Evolutionary conservation across 2,329 filamentous ascomycete genomes (phyloP).

Genomic region (Sclerotiophoma versabilis): DNA sequence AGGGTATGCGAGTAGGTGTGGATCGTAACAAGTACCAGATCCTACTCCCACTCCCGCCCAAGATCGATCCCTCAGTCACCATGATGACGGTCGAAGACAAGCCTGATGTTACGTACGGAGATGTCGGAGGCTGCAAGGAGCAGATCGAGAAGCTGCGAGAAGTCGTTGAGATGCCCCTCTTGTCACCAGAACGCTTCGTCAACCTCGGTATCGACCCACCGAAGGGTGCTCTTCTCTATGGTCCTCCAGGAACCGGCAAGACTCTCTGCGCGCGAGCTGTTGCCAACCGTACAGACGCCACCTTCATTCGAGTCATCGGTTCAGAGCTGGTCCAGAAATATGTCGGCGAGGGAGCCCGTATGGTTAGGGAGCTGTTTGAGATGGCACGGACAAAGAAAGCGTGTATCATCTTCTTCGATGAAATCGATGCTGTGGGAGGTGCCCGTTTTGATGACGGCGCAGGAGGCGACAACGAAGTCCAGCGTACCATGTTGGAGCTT

Average conservation of each 20-base stretch:
- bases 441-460: conserved; percentile 96
- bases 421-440: conserved; percentile 95
- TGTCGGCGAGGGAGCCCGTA: conserved; percentile 95
- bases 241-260: conserved; percentile 97
- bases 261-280: conserved; percentile 97
- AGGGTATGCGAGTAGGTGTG: conserved; percentile 98
- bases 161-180: conserved; percentile 96
- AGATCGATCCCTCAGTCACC: conserved; percentile 98
- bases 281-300: conserved; percentile 96
- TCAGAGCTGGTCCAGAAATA: conserved; percentile 99
- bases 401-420: conserved; percentile 99
- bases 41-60: conserved; percentile 90
- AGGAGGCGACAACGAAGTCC: conserved; percentile 96
- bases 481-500: conserved; percentile 96
- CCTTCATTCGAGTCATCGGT: conserved; percentile 98
- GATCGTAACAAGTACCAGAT: conserved; percentile 99
- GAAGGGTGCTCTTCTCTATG: conserved; percentile 95
- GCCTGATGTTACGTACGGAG: conserved; percentile 97
- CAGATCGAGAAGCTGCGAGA: conserved; percentile 99
- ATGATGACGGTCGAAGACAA: conserved; percentile 99
- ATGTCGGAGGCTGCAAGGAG: conserved; percentile 98
- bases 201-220: conserved; percentile 98
- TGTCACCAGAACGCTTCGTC: conserved; percentile 96
- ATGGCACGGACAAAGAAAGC: conserved; percentile 99
- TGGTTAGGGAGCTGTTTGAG: conserved; percentile 98